Conservation (phyloP, 495 filamentous ascomycete genomes). For the Penicillium maclennaniae region DNA sequence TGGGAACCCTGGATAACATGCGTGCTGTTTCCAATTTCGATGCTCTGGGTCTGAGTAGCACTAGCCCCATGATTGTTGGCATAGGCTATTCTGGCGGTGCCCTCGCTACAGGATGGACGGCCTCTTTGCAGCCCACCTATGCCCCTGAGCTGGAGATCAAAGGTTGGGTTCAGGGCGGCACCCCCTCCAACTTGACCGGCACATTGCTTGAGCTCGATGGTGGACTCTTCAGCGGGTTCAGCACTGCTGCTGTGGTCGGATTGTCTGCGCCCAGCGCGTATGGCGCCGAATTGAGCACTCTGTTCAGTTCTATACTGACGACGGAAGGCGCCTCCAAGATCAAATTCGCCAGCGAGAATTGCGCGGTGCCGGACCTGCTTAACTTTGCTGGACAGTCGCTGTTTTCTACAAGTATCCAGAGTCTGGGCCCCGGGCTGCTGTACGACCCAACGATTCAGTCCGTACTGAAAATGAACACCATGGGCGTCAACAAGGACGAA, state of each 20-base stretch:
- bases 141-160: constrained; percentile 51
- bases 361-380: constrained; percentile 18
- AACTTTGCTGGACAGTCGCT: constrained; percentile 23
- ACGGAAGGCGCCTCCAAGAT: constrained; percentile 13
- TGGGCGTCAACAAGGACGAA: constrained; percentile 23
- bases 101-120: constrained; percentile 51
- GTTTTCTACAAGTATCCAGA: constrained; percentile 24
- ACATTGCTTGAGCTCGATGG: constrained; percentile 26
- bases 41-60: constrained; percentile 17
- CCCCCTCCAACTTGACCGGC: constrained; percentile 31
- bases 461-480: constrained; percentile 20
- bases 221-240: constrained; percentile 28
- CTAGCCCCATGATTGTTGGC: constrained; percentile 27
- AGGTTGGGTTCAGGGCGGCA: constrained; percentile 50
- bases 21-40: constrained; percentile 30
- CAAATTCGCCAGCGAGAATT: constrained; percentile 13
- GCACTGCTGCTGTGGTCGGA: constrained; percentile 27
- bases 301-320: constrained; percentile 25
- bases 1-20: constrained; percentile 32
- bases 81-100: constrained; percentile 55
- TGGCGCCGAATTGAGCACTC: constrained; percentile 23
- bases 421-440: constrained; percentile 20
- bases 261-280: constrained; percentile 28
- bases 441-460: constrained; percentile 18
- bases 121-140: constrained; percentile 48